Percentiles rank a stretch among this genome's conserved stretches.
Conservation (phyloP, 148 eudicot species). For the Persicaria maculosa region DNA sequence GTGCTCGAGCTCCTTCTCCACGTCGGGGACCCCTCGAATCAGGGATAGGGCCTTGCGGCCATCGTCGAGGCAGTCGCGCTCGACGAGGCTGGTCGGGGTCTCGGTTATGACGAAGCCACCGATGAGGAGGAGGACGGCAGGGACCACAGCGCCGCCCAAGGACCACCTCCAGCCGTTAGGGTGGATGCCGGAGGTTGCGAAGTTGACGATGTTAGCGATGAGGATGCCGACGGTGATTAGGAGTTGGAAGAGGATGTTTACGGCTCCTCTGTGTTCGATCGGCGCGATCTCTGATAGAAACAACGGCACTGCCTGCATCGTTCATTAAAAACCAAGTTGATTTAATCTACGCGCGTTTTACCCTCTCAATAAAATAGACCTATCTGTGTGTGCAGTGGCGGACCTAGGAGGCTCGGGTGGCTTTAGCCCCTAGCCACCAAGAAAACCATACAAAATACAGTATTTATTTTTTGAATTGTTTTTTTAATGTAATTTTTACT, state of each 20-base stretch:
- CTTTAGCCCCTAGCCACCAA: too few species aligned
- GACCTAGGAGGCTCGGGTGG: too few species aligned
- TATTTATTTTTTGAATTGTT: too few species aligned
- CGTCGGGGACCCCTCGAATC: slow-evolving; percentile 29
- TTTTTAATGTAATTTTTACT: too few species aligned
- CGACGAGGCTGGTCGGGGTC: slow-evolving; percentile 35
- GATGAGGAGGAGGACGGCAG: slow-evolving; percentile 24
- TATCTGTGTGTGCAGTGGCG: too few species aligned
- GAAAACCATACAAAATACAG: too few species aligned
- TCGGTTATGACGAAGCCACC: slow-evolving; percentile 34
- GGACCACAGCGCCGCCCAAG: slow-evolving; percentile 29
- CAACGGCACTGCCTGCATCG: slow-evolving; percentile 33
- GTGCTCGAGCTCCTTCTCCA: slow-evolving; percentile 24
- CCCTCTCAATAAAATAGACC: too few species aligned
- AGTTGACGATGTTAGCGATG: slow-evolving; percentile 30
- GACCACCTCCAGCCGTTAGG: slow-evolving; percentile 33
- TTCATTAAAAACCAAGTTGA: too few species aligned
- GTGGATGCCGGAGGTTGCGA: slow-evolving; percentile 16
- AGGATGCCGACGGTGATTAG: slow-evolving; percentile 30
- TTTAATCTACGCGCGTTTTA: too few species aligned
- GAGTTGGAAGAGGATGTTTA: slow-evolving; percentile 34
- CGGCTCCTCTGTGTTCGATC: slow-evolving; percentile 26
- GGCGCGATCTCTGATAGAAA: slow-evolving; percentile 42
- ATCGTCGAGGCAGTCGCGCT: slow-evolving; percentile 18
- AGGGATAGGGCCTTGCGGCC: slow-evolving; percentile 16